Percentiles rank a stretch among this genome's conserved stretches.
Evolutionary conservation across 371 early-diverging fungal genomes (phyloP).

Genomic region (Mortierella polycephala): DNA sequence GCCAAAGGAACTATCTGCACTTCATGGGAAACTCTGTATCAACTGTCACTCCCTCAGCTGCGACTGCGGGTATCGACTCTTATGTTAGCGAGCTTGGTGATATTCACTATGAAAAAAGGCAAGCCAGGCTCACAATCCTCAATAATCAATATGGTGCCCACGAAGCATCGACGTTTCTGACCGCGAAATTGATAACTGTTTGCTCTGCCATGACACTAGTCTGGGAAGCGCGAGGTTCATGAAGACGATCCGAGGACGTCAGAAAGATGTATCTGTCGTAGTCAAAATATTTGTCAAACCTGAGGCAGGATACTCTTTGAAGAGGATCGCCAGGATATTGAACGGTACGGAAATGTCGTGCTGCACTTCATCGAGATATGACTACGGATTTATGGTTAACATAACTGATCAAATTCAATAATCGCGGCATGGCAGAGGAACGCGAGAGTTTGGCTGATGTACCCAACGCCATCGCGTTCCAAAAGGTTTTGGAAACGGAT

Average conservation of each 20-base stretch:
- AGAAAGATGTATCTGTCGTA: conserved; percentile 81
- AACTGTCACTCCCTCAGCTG: conserved; percentile 65
- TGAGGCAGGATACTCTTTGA: conserved; percentile 70
- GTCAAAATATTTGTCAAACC: conserved; percentile 95
- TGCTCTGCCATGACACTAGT: conserved; percentile 52
- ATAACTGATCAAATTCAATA: too few species aligned
- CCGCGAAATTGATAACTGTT: neutral
- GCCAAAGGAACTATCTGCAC: neutral
- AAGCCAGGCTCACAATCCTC: neutral
- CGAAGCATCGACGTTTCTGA: too few species aligned
- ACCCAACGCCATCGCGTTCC: conserved; percentile 84
- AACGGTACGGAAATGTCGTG: conserved; percentile 57
- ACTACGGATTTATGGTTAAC: too few species aligned
- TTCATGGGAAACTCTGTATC: conserved; percentile 78
- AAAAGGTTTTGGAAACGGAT: conserved; percentile 87
- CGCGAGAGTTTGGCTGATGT: conserved; percentile 71
- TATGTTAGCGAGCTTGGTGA: conserved; percentile 79
- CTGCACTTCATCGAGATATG: neutral
- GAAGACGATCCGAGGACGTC: conserved; percentile 90
- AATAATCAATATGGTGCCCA: neutral
- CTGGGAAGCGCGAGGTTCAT: conserved; percentile 92
- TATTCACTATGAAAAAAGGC: conserved; percentile 80
- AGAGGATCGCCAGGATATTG: conserved; percentile 66
- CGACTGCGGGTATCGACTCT: conserved; percentile 74
- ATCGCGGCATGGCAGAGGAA: conserved; percentile 60